Base-by-base conservation (phyloP, 805 yeast genomes). In the Nadsonia fulvescens region DNA sequence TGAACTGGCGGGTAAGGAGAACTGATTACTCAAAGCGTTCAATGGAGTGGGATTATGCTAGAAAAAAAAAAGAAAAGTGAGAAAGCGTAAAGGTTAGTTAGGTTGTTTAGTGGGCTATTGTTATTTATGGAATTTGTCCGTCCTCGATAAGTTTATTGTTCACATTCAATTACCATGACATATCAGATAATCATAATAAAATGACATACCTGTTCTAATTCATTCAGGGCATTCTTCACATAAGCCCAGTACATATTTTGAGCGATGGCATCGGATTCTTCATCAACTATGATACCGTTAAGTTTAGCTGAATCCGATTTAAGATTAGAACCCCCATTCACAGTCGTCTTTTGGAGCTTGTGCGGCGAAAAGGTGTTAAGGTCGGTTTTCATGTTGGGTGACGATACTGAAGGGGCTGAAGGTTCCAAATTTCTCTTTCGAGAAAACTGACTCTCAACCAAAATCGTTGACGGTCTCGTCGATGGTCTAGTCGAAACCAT, bases 151-250 rank as follows among this genome's bases (percentile, higher is more conserved):
- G n/a, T 8, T 8, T n/a, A 8, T n/a, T n/a, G n/a, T n/a, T 8
- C 19, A 17, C 19, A 8, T n/a, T n/a, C 19, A 17, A n/a, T 8
- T 8, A 8, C 8, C 19, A 8, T n/a, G 9, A 17, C 19, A 8
- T 17, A 17, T 8, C 19, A 17, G n/a, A 17, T 3, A 14, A 18
- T 14, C 15, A 19, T 19, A 23, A 20, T 20, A 19, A 12, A 23
- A 20, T 6, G 14, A 34, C 63, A 46, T 49, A 59, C 60, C 54
- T 61, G 63, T 30, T 73, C 82, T 40, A 76, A 53, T 28, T 73
- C 63, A 25, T 70, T 76, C 35, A 79, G 51, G 15, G 86, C 89
- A 28, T 77, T 61, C 36, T 61, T 61, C 18, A 76, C 67, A 40
- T 63, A 63, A 21, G 62, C 36, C 24, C 29, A 33, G 31, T 40